Conservation (phyloP, 371 early-diverging fungal species). For the Antonospora locustae region DNA sequence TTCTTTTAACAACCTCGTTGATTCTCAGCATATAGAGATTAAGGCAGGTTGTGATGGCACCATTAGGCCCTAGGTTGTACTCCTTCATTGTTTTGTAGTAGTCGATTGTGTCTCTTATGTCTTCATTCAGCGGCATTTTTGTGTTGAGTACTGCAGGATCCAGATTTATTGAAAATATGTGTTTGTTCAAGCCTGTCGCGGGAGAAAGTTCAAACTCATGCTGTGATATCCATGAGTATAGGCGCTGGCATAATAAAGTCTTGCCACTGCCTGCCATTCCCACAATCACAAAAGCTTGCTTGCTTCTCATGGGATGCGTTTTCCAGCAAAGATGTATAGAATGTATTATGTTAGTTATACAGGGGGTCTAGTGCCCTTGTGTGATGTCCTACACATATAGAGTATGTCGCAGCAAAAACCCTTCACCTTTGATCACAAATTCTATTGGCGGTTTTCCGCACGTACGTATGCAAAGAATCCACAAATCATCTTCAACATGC, state of each 20-base stretch:
- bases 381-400: no score
- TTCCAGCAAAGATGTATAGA: no score
- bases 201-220: conserved; percentile 27
- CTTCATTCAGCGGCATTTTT: conserved; percentile 83
- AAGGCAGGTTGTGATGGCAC: conserved; percentile 82
- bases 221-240: conserved; percentile 51
- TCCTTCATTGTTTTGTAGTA: conserved; percentile 95
- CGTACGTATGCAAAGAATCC: no score
- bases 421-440: no score
- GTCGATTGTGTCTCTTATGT: conserved; percentile 89
- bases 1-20: conserved; percentile 66
- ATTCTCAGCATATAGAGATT: conserved; percentile 87
- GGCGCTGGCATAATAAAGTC: conserved; percentile 78
- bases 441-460: no score
- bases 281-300: conserved; percentile 50
- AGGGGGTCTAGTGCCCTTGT: no score
- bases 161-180: conserved; percentile 78
- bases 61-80: conserved; percentile 93
- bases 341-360: no score
- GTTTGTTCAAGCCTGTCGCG: conserved; percentile 47
- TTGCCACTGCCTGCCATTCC: conserved; percentile 97
- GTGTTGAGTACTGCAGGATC: conserved; percentile 86
- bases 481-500: no score
- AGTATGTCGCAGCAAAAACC: no score
- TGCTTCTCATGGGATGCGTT: no score